Conservation (phyloP, 768 basidiomycete species). For the Mycena rebaudengoi region DNA sequence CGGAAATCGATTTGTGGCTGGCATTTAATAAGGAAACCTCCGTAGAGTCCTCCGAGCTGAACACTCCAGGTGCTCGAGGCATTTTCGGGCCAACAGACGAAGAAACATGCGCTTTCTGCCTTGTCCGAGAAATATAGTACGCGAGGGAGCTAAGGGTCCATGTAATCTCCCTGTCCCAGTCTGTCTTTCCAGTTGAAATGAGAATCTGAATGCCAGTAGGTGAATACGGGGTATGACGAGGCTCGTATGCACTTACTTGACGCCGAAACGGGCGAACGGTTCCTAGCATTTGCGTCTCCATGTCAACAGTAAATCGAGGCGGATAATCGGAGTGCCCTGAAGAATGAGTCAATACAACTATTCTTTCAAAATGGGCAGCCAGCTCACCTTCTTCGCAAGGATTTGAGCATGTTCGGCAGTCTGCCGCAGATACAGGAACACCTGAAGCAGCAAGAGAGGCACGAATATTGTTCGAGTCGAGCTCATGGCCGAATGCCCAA, state of each 20-base stretch:
- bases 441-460: conserved; percentile 60
- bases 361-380: conserved; percentile 40
- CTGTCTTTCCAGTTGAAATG: conserved; percentile 88
- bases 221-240: not conserved
- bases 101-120: conserved; percentile 19
- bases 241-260: conserved; percentile 69
- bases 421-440: conserved; percentile 72
- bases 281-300: conserved; percentile 83
- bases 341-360: conserved; percentile 22
- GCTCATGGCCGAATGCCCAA: conserved; percentile 48
- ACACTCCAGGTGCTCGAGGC: conserved; percentile 60
- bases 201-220: conserved; percentile 62
- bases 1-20: conserved; percentile 76
- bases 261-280: conserved; percentile 84
- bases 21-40: conserved; percentile 83
- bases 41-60: conserved; percentile 60
- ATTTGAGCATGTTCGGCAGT: conserved; percentile 78
- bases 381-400: conserved; percentile 81
- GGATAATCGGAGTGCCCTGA: conserved; percentile 81
- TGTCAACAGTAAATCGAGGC: conserved; percentile 77
- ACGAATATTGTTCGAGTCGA: conserved; percentile 50
- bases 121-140: conserved; percentile 41
- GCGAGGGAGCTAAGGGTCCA: conserved; percentile 77
- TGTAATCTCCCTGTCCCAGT: conserved; percentile 88
- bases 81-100: conserved; percentile 37